These are phyloP conservation scores for Edaphochlamys debaryana DNA, from an alignment of 139 green algal genomes.

Conservation along the genomic window DNA sequence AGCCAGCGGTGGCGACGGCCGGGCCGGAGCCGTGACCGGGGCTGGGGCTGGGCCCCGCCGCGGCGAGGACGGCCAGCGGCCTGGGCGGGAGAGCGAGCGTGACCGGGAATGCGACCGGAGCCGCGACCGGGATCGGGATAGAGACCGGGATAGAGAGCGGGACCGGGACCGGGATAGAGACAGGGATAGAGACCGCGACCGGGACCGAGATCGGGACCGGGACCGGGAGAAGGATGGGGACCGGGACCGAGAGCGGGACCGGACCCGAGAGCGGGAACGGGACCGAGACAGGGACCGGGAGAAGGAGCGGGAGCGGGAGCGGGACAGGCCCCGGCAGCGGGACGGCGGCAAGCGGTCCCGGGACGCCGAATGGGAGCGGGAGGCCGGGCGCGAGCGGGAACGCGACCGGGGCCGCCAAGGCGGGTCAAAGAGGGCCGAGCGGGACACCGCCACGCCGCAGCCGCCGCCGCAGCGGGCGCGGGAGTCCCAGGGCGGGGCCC, in stretches of 20 bases:
- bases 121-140: background rate
- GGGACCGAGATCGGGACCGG: no score
- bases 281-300: background rate
- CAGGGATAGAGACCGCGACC: background rate
- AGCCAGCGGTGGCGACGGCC: no score
- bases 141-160: background rate
- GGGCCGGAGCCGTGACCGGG: no score
- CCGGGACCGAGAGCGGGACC: background rate
- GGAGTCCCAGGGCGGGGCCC: no score
- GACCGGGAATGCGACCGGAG: background rate
- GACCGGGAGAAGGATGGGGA: background rate
- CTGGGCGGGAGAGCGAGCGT: background rate
- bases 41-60: no score
- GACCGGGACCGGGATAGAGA: background rate
- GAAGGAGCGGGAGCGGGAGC: background rate
- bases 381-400: background rate
- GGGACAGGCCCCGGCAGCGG: background rate
- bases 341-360: no score
- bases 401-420: no score
- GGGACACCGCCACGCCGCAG: no score
- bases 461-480: no score
- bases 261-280: background rate
- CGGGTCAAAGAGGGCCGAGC: no score
- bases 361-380: background rate
- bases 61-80: no score